Percentiles rank a stretch among this genome's conserved stretches.
Evolutionary conservation across 306 rosid species (phyloP).

Genomic region (Vigna angularis): DNA sequence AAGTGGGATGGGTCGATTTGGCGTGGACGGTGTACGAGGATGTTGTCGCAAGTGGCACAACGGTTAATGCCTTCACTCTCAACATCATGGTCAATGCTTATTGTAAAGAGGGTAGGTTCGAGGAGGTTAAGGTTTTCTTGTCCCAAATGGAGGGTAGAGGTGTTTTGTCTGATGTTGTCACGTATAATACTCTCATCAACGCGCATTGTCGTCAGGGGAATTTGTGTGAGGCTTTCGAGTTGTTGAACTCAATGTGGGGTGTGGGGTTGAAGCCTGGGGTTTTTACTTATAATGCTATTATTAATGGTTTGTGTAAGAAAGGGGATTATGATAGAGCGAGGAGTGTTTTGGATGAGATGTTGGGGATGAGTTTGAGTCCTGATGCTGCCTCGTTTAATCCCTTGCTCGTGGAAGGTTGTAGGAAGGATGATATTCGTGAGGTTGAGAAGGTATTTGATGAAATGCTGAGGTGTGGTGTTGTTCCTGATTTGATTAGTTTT

Average conservation of each 20-base stretch:
- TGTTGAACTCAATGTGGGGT: slow-evolving; percentile 54
- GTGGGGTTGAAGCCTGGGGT: slow-evolving; percentile 74
- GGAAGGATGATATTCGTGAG: slow-evolving; percentile 64
- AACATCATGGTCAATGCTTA: slow-evolving; percentile 92
- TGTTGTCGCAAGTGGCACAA: slow-evolving; percentile 55
- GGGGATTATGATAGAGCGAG: slow-evolving; percentile 67
- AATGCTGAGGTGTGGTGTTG: slow-evolving; percentile 62
- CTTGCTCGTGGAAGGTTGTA: slow-evolving; percentile 73
- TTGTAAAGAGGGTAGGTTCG: slow-evolving; percentile 71
- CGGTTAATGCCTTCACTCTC: slow-evolving; percentile 73
- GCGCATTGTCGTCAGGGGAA: slow-evolving; percentile 73
- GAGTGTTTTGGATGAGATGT: slow-evolving; percentile 66
- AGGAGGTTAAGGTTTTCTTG: slow-evolving; percentile 58
- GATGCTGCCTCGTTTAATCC: slow-evolving; percentile 76
- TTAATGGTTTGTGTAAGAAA: slow-evolving; percentile 80
- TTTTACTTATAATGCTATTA: slow-evolving; percentile 76
- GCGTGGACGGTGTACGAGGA: slow-evolving; percentile 73
- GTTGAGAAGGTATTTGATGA: slow-evolving; percentile 69
- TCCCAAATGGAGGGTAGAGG: slow-evolving; percentile 66
- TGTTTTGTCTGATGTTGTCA: slow-evolving; percentile 70
- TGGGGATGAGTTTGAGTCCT: slow-evolving; percentile 66
- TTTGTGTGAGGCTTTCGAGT: slow-evolving; percentile 61
- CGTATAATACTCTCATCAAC: slow-evolving; percentile 78
- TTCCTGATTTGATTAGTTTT: slow-evolving; percentile 83
- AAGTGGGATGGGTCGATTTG: slow-evolving; percentile 84